phyloP scores from a whole-genome alignment of 768 basidiomycete species.

The Gymnopilus dilepis region DNA sequence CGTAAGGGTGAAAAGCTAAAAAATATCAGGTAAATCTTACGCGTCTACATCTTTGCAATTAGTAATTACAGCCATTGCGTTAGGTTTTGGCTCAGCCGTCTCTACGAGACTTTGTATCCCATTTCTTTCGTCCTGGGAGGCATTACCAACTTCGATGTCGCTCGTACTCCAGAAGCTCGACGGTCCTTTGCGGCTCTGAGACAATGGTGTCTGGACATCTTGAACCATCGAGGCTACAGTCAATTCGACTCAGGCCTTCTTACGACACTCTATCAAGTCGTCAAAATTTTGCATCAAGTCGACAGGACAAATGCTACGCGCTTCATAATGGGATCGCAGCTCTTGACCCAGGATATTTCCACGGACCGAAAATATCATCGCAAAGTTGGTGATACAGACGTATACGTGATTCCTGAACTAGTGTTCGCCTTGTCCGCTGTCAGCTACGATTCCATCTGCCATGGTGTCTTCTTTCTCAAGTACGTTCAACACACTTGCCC shows the following conservation, averaged over 20 bases:
- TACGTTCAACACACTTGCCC: slow-evolving; percentile 28
- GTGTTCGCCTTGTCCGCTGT: slow-evolving; percentile 20
- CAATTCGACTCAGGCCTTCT: slow-evolving; percentile 29
- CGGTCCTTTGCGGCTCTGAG: slow-evolving; percentile 43
- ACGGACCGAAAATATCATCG: slow-evolving; percentile 3
- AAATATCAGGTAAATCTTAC: slow-evolving; percentile 26
- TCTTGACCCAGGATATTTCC: slow-evolving; percentile 6
- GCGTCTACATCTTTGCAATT: not conserved
- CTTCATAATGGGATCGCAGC: slow-evolving; percentile 15
- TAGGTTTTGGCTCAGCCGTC: slow-evolving; percentile 49
- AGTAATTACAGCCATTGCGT: too few relatives aligned
- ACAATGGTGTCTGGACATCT: slow-evolving; percentile 48
- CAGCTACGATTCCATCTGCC: slow-evolving; percentile 30
- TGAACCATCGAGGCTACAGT: slow-evolving; percentile 37
- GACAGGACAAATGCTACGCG: slow-evolving; percentile 34
- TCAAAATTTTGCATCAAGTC: slow-evolving; percentile 43
- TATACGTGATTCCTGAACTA: slow-evolving; percentile 28
- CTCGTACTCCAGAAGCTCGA: slow-evolving; percentile 45
- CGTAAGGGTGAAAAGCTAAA: slow-evolving; percentile 10
- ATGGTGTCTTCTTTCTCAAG: slow-evolving; percentile 45
- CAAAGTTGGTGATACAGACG: not conserved
- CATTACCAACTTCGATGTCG: slow-evolving; percentile 38
- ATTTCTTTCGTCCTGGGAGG: slow-evolving; percentile 50
- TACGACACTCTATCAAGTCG: slow-evolving; percentile 43
- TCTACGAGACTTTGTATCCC: slow-evolving; percentile 58